phyloP scores from a whole-genome alignment of 202 grass and related monocot genomes.

The Setaria italica region DNA sequence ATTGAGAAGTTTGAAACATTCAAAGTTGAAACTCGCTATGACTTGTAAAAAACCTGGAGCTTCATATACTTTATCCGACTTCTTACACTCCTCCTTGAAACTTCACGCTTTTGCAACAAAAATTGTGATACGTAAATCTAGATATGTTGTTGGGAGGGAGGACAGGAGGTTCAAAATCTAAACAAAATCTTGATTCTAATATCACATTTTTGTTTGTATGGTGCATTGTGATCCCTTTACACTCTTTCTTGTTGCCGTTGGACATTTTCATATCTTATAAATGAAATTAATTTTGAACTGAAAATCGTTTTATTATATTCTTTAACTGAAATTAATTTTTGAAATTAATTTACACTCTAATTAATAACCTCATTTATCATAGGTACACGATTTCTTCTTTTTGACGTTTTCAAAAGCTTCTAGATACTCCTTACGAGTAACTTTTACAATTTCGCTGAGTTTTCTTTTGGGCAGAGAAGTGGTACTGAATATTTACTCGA shows the following conservation, averaged over 20 bases:
- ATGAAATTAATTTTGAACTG: not conserved
- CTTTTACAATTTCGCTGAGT: not conserved
- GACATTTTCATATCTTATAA: not conserved
- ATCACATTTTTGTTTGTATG: not conserved
- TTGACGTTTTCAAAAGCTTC: not conserved
- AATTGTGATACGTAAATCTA: not conserved
- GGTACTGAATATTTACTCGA: not conserved
- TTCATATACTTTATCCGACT: not conserved
- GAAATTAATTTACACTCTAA: too few relatives aligned
- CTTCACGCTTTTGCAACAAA: too few relatives aligned
- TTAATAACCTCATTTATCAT: too few relatives aligned
- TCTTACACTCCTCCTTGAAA: too few relatives aligned
- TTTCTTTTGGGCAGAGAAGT: not conserved
- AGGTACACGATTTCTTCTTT: not conserved
- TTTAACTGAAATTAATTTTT: too few relatives aligned
- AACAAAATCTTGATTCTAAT: not conserved
- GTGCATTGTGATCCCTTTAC: not conserved
- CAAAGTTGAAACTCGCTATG: not conserved
- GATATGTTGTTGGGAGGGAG: not conserved
- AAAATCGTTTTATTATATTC: not conserved
- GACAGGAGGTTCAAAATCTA: not conserved
- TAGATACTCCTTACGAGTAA: not conserved
- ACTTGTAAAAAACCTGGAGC: not conserved
- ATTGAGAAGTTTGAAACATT: not conserved
- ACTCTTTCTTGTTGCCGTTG: not conserved